These are phyloP conservation scores for Eruca vesicaria DNA, from an alignment of 441 rosid species.

Conservation along the genomic window DNA sequence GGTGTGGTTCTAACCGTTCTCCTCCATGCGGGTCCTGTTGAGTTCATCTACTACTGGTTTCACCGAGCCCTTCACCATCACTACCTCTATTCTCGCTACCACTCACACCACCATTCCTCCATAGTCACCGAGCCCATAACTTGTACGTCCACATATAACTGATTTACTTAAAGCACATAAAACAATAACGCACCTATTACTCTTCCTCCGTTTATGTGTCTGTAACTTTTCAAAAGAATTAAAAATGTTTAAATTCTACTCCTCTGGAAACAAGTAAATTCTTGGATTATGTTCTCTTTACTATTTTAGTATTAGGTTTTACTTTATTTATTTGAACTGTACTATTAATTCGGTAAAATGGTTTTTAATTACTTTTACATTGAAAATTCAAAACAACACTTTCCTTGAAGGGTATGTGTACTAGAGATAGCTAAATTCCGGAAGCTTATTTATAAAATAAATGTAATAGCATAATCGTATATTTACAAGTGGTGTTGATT, in stretches of 20 bases:
- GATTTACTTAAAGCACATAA: neutral
- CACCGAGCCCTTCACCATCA: slow-evolving; percentile 59
- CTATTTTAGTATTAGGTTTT: neutral
- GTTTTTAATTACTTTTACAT: neutral
- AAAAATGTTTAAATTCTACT: neutral
- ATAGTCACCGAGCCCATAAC: slow-evolving; percentile 59
- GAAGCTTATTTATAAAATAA: neutral
- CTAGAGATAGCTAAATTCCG: neutral
- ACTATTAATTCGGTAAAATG: neutral
- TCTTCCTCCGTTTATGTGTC: neutral
- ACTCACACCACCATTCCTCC: slow-evolving; percentile 61
- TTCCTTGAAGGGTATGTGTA: neutral
- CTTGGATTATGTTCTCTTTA: neutral
- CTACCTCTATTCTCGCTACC: slow-evolving; percentile 61
- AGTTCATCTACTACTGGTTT: slow-evolving; percentile 59
- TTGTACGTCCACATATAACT: slow-evolving; percentile 34
- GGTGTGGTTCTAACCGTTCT: slow-evolving; percentile 35
- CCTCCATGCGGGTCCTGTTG: slow-evolving; percentile 53
- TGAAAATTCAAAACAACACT: neutral
- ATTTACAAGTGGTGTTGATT: neutral
- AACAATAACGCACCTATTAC: neutral
- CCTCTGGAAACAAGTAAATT: neutral
- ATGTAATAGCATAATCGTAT: too few relatives aligned
- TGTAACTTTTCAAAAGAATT: neutral
- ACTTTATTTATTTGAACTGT: neutral